A percentile compares a stretch with the other conserved stretches of the same genome.
phyloP scores from a whole-genome alignment of 371 early-diverging fungal species.

The Cokeromyces recurvatus region DNA sequence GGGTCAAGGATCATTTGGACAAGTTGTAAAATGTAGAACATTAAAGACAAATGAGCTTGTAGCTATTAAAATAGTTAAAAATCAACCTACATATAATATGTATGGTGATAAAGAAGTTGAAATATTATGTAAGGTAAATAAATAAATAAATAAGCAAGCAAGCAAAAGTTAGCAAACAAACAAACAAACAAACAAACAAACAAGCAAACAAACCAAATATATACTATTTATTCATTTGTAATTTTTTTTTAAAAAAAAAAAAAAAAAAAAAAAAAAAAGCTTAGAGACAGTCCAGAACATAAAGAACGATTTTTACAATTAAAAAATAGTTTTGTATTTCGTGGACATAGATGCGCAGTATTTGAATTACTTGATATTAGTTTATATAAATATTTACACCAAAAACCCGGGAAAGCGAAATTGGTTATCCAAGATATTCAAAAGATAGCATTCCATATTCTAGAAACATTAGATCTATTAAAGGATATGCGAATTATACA shows the following conservation, averaged over 20 bases:
- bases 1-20: slow-evolving; percentile 98
- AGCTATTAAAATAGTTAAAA: slow-evolving; percentile 97
- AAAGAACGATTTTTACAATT: slow-evolving; percentile 71
- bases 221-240: too few species aligned
- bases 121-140: slow-evolving; percentile 68
- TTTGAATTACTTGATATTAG: slow-evolving; percentile 94
- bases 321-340: slow-evolving; percentile 84
- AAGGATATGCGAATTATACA: slow-evolving; percentile 88
- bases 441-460: slow-evolving; percentile 78
- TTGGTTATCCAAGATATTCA: slow-evolving; percentile 81
- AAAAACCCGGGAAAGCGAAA: slow-evolving; percentile 77
- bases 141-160: too few species aligned
- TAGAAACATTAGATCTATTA: slow-evolving; percentile 82
- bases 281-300: slow-evolving; percentile 66
- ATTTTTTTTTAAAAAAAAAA: too few species aligned
- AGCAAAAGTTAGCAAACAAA: too few species aligned
- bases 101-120: slow-evolving; percentile 93
- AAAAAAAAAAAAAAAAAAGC: background rate
- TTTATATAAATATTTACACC: slow-evolving; percentile 91
- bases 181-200: too few species aligned
- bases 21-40: slow-evolving; percentile 93
- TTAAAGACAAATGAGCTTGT: slow-evolving; percentile 78
- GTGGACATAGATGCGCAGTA: slow-evolving; percentile 89
- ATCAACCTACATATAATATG: slow-evolving; percentile 84
- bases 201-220: too few species aligned